Conservation (phyloP, 2,329 filamentous ascomycete genomes). For the Hymenoscyphus fructigenus region DNA sequence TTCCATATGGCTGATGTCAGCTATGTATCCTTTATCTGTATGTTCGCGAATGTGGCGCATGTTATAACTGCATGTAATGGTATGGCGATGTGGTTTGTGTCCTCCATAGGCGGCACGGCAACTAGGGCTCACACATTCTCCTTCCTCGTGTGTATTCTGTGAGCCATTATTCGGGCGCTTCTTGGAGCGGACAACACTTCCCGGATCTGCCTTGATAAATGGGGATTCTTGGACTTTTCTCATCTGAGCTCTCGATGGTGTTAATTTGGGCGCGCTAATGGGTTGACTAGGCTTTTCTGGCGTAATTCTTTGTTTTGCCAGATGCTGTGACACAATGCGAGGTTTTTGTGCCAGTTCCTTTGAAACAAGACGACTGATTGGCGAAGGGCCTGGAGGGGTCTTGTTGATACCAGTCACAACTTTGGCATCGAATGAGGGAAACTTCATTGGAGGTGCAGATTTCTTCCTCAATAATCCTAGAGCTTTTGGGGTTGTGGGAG, state of each 20-base stretch:
- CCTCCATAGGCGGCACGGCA: constrained; percentile 28
- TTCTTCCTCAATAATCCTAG: not conserved
- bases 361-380: not conserved
- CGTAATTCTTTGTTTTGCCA: not conserved
- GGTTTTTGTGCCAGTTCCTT: not conserved
- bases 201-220: constrained; percentile 25
- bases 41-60: constrained; percentile 20
- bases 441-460: constrained; percentile 1
- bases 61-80: constrained; percentile 23
- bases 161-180: not conserved
- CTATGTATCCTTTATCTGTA: constrained; percentile 26
- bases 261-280: not conserved
- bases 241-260: constrained; percentile 6
- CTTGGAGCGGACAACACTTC: not conserved
- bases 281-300: not conserved
- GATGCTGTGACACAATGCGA: not conserved
- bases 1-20: constrained; percentile 23
- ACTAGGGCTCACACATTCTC: constrained; percentile 20
- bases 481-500: not conserved
- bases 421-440: constrained; percentile 15
- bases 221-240: constrained; percentile 23
- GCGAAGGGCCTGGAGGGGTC: not conserved
- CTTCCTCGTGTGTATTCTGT: not conserved
- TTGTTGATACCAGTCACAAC: not conserved
- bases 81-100: constrained; percentile 26